Evolutionary conservation across 352 stramenopile species (phyloP), one percentile per base, ranked within the genome.

Genomic region (Thraustotheca clavata): DNA sequence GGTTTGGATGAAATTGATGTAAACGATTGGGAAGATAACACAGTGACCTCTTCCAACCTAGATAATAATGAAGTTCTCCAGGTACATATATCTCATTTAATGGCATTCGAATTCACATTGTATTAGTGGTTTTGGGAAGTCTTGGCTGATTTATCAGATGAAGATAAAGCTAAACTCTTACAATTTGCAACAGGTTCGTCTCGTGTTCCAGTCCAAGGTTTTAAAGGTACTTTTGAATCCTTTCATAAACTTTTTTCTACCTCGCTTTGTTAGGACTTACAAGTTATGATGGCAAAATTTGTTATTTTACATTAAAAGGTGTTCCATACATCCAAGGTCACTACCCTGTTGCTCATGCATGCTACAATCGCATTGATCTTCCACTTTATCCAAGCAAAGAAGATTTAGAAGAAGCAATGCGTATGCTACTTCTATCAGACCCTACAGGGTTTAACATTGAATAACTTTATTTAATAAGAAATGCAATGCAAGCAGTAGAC

Each of bases 361-460:
- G 84, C 68, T 94, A 91, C 71, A 91, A 94, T 50, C 84, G 83
- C 40, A 79, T 92, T 26, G 85, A 94, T 49, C 39, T 92, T 65
- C 85, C 85, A n/a, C 47, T 88, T n/a, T 94, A 94, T 57, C 65
- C 55, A 29, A 87, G 71, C 7, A 98, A 95, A 72, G 71, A 78
- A 39, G 90, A 98, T 62, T 75, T 99, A 27, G 78, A 98, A 63
- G 83, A 97, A 61, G 97, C 96, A 29, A 77, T 99, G 2, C 97
- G 89, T 54, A 82, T 97, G 54, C 89, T 97, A 16, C 91, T 99
- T n/a, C 91, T 95, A 40, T 98, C 98, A 92, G 93, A 98, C 65
- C 79, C 92, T 59, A 98, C 91, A 26, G 95, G 97, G 65, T 98
- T 99, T 69, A 90, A 76, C 49, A 81, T 91, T 24, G 79, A 91